Evolutionary conservation across 2,329 filamentous ascomycete genomes (phyloP), one percentile per base, ranked within the genome.

Genomic region (Neurospora crassa): DNA sequence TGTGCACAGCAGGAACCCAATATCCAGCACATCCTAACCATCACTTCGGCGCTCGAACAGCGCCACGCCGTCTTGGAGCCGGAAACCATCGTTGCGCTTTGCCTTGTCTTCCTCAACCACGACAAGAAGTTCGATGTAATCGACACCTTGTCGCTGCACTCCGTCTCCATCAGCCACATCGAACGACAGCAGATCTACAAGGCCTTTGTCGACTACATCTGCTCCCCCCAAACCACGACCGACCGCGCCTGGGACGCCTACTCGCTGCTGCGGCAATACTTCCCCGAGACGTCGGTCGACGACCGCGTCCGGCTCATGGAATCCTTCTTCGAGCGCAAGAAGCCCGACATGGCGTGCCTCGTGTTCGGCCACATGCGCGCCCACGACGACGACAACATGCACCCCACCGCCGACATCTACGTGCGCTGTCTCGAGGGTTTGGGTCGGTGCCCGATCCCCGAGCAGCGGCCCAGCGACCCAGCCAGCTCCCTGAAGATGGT

Each of bases 361-460:
- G 89, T 97, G 42, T 97, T 99, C 80, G 92, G 92, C 16, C 93
- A 97, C 79, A 98, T 98, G 94, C 91, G 94, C n/a, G 87, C 91
- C 69, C 90, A 94, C 74, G 84, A 86, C 34, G 88, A 90, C 71
- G 82, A 82, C 2, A 81, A 83, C 1, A 87, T 88, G 29, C 88
- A 91, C 0, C 93, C 96, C 0, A 90, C 85, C 2, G 81, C 87
- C 11, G 89, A 92, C 67, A 92, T 91, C 5, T 99, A 99, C 78
- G 86, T 92, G 3, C 82, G 86, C 42, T 94, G 90, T 73, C 91
- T 98, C 71, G 88, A 92, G 72, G 92, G 93, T 2, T 87, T 97
- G 34, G 90, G 90, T 3, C 80, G 81, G n/a, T 80, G 82, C 59
- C 84, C 84, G 10, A 89, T 92, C 76, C 77, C 82, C 1, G 89